Base-by-base conservation (phyloP, 257 asterid genomes). In the Solanum gracilifrons region DNA sequence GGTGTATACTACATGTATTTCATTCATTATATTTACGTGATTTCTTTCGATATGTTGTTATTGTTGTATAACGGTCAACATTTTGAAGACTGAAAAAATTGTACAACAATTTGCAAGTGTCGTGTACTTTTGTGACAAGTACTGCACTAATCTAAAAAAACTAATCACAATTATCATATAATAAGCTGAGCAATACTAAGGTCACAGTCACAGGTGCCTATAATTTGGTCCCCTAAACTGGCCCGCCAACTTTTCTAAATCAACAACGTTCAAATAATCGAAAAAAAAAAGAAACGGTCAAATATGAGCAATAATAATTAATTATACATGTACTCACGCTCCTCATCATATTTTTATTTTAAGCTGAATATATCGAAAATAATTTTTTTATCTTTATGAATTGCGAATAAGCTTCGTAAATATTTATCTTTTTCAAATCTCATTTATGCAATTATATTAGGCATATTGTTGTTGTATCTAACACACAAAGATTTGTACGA, bases 211-310 rank as follows among this genome's bases (percentile, higher is more conserved):
- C 69, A 82, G 41, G 85, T 29, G 69, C 85, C 69, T 29, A 46
- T 20, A 80, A 27, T 46, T 80, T 46, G 41, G 68, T 25, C 66
- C 84, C 84, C 66, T 0, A 32, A 73, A 27, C 39, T 79, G 84
- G 85, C 66, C 85, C 69, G 41, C 85, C 85, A 51, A 48, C 69
- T 82, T 82, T 8, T 79, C 37, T 43, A 20, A 79, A 79, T 43
- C 10, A 31, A 9, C 68, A 82, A 48, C 85, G 10, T 82, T 82
- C 85, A 48, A 82, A 46, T 80, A 15, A 36, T 36, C 13, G 15
- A 2, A 7, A 31, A 31, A 13, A 6, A 29, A 8, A 27, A 29
- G 6, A 6, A 20, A 0, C 2, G 13, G 10, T 16, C 46, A 73
- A 32, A 69, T 15, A 5, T 9, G 32, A 64, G 10, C 13, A 33